Base-by-base conservation (phyloP, 257 asterid species). In the Thymus quinquecostatus region DNA sequence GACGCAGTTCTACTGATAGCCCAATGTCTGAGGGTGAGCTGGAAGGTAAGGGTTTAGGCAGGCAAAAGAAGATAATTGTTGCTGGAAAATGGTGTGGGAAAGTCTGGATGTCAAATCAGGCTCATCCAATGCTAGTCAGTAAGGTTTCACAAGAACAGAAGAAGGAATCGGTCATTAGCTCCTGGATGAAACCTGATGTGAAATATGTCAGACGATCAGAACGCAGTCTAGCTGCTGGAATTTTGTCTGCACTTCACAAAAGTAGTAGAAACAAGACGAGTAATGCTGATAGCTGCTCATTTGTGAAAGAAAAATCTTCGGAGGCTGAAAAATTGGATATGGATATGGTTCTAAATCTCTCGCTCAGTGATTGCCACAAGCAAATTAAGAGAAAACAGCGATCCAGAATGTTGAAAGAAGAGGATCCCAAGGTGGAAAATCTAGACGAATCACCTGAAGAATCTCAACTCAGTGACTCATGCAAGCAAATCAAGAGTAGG, bases 1-100 rank as follows among this genome's bases (percentile, higher is more conserved):
- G 98, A 32, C 92, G 94, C 60, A 79, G 70, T 64, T 81, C 85
- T 5, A 80, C 62, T 41, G 83, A 78, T 12, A 43, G 56, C 70
- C 54, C 77, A 8, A 72, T 59, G 5, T 44, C 51, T 43, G 72
- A 74, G 28, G 60, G 64, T 12, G 93, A 86, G 71, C 71, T 55
- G 13, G 83, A 71, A 72, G 83, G 74, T 14, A 83, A 60, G 78
- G 83, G 83, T 50, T 69, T 72, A 38, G 86, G 94, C 64, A 87
- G 86, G 85, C 96, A 86, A 63, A 95, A 73, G 83, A 92, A 86
- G 91, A 69, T 80, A 47, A 72, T 77, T 45, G 96, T 92, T 84
- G 97, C 94, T 68, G 99, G 99, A 49, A 95, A 89, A 82, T 95
- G 99, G 99, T 95, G 99, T 62, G 99, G 99, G 44, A 92, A 86